Conservation (phyloP, 2,329 filamentous ascomycete species). For the Purpureocillium lavendulum region DNA sequence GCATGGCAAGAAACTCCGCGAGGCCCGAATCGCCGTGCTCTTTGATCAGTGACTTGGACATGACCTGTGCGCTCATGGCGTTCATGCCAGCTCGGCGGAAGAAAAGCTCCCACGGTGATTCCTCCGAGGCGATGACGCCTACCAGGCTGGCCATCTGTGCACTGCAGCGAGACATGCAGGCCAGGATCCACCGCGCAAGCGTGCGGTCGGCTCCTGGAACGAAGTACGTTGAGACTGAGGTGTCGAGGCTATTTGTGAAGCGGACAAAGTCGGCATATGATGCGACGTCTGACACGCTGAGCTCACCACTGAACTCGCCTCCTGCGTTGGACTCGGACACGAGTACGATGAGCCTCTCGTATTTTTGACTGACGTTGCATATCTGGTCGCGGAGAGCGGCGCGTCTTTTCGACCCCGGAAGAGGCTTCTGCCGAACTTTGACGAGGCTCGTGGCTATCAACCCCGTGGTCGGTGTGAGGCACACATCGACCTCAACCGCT, state of each 20-base stretch:
- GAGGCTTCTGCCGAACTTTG: slow-evolving; percentile 60
- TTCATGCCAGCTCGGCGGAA: slow-evolving; percentile 27
- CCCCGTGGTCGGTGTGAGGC: slow-evolving; percentile 60
- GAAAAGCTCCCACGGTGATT: slow-evolving; percentile 31
- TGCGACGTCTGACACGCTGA: slow-evolving; percentile 30
- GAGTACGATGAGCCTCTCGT: slow-evolving; percentile 61
- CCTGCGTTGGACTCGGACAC: slow-evolving; percentile 45
- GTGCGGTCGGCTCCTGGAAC: slow-evolving; percentile 41
- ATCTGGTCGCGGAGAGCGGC: slow-evolving; percentile 49
- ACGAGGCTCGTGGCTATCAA: slow-evolving; percentile 65
- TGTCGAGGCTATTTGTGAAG: slow-evolving; percentile 35
- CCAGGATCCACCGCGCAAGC: slow-evolving; percentile 46
- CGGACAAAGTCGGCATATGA: slow-evolving; percentile 41
- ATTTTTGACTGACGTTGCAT: slow-evolving; percentile 42
- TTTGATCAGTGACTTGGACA: slow-evolving; percentile 17
- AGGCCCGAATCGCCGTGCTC: slow-evolving; percentile 19
- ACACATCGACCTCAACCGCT: slow-evolving; percentile 60
- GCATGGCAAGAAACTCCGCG: slow-evolving; percentile 21
- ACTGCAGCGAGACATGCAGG: slow-evolving; percentile 39
- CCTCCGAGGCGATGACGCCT: slow-evolving; percentile 25
- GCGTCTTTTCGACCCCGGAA: slow-evolving; percentile 40
- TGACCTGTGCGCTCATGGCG: slow-evolving; percentile 24
- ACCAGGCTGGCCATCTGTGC: slow-evolving; percentile 16
- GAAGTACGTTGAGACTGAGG: slow-evolving; percentile 32
- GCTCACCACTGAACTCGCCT: slow-evolving; percentile 30